Evolutionary conservation across 768 basidiomycete species (phyloP).

Genomic region (Porphyrellus cyaneotinctus): DNA sequence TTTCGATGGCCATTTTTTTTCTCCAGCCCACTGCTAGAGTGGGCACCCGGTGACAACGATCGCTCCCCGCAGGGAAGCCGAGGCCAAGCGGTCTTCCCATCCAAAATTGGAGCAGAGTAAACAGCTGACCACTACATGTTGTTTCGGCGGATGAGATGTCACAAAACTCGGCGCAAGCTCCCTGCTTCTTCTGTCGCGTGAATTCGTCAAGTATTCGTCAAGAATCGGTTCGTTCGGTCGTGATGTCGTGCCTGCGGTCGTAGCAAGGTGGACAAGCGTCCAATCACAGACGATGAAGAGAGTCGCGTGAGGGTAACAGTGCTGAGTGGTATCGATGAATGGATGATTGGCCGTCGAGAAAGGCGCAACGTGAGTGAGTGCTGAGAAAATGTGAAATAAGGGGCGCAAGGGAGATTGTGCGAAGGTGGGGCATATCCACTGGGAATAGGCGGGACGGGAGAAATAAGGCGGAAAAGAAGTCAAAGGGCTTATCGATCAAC

Average conservation of each 20-base stretch:
- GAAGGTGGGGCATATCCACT: constrained; percentile 28
- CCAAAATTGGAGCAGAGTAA: constrained; percentile 10
- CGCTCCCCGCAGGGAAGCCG: constrained; percentile 24
- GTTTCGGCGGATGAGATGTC: constrained; percentile 18
- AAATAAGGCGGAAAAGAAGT: constrained; percentile 28
- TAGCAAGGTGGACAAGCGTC: constrained; percentile 27
- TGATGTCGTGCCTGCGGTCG: constrained; percentile 31
- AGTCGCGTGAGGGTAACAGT: constrained; percentile 18
- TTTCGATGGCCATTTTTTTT: constrained; percentile 19
- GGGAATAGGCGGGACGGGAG: constrained; percentile 17
- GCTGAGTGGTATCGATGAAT: constrained; percentile 22
- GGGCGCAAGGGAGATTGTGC: constrained; percentile 26
- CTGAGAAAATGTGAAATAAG: constrained; percentile 16
- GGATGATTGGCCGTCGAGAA: constrained; percentile 25
- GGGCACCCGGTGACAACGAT: constrained; percentile 26
- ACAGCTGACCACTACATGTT: constrained; percentile 9
- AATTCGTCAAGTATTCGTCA: constrained; percentile 33
- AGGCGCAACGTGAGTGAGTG: constrained; percentile 19
- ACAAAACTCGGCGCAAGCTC: constrained; percentile 20
- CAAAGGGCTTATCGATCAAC: constrained; percentile 43
- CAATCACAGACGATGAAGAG: constrained; percentile 8
- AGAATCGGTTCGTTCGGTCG: constrained; percentile 35
- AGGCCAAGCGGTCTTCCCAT: constrained; percentile 4
- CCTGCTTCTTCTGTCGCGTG: constrained; percentile 28
- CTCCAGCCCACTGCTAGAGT: constrained; percentile 32